Conservation (phyloP, 177 flowering plant genomes). For the Vitis hybrid region DNA sequence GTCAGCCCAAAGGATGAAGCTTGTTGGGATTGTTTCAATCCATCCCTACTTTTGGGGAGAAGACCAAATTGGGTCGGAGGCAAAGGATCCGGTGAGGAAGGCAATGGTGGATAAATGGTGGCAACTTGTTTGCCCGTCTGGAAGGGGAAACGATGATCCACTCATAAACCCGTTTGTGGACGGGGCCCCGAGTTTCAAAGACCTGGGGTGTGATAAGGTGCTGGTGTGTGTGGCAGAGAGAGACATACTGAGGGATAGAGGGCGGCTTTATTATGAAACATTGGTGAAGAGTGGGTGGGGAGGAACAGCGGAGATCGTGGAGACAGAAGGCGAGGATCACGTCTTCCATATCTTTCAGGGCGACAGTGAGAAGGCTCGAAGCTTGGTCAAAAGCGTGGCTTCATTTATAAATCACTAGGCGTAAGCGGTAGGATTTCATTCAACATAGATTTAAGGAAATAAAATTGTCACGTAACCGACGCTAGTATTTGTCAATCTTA, state of each 20-base stretch:
- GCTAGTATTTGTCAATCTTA: too few relatives aligned
- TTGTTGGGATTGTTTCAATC: constrained; percentile 35
- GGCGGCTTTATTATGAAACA: constrained; percentile 40
- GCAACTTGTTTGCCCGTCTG: constrained; percentile 43
- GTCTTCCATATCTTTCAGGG: constrained; percentile 41
- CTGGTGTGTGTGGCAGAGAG: constrained; percentile 50
- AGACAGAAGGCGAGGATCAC: constrained; percentile 43
- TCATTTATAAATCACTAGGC: constrained; percentile 28
- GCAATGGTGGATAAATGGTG: constrained; percentile 48
- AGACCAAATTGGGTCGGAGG: constrained; percentile 43
- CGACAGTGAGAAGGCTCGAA: constrained; percentile 31
- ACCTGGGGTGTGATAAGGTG: constrained; percentile 36
- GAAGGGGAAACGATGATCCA: constrained; percentile 54
- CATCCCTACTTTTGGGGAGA: constrained; percentile 69
- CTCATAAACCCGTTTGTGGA: constrained; percentile 53
- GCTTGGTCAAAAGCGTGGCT: constrained; percentile 27
- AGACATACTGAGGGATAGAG: constrained; percentile 61
- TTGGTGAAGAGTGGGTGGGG: constrained; percentile 40
- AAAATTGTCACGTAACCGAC: too few relatives aligned
- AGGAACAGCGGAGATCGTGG: constrained; percentile 39
- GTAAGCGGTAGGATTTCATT: neutral
- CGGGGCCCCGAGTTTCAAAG: constrained; percentile 34
- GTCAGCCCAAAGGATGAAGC: constrained; percentile 6
- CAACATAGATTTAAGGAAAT: neutral
- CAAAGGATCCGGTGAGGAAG: constrained; percentile 24